Evolutionary conservation across 1,284 basidiomycete genomes (phyloP), one percentile per base, ranked within the genome.

Genomic region (Heterobasidion annosum): DNA sequence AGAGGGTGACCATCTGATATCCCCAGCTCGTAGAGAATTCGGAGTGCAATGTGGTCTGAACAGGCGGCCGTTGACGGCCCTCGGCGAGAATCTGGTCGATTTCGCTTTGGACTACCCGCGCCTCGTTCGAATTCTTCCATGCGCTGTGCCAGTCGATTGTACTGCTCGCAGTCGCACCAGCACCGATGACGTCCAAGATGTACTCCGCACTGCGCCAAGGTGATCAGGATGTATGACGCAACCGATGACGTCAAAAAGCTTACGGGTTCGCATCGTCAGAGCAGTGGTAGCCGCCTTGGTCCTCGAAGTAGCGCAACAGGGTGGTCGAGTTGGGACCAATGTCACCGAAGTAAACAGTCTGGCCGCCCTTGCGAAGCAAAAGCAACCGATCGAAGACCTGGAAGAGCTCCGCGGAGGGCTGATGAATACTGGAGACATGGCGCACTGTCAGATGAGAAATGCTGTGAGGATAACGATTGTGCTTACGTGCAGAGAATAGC

Each of bases 291-390:
- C 76, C 81, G 19, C 85, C 83, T 33, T 81, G 78, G 33, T 63
- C 63, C 62, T 89, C 81, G 60, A 92, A 92, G 68, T 91, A 92
- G 16, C 73, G 62, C 58, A 88, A 78, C 44, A 91, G 65, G 0
- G 73, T 77, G 34, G 67, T 68, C 1, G 81, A 74, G 58, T 81
- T 76, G 18, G 70, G 58, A 3, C 90, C 90, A 15, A 91, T 68
- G 54, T 91, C 82, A 19, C 88, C 90, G 61, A 90, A 91, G 66
- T 88, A 91, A 1, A 87, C 84, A 0, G 81, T 89, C 67, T 87
- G 75, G 1, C 88, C 87, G n/a, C 86, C 87, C 60, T 78, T 79
- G n/a, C 73, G 72, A 8, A 87, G 70, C 1, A 85, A 69, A 13
- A 83, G 66, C 12, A 84, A 65, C 32, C 77, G 66, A 62, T 86